Conservation (phyloP, 129 eudicot genomes). For the Saposhnikovia divaricata region DNA sequence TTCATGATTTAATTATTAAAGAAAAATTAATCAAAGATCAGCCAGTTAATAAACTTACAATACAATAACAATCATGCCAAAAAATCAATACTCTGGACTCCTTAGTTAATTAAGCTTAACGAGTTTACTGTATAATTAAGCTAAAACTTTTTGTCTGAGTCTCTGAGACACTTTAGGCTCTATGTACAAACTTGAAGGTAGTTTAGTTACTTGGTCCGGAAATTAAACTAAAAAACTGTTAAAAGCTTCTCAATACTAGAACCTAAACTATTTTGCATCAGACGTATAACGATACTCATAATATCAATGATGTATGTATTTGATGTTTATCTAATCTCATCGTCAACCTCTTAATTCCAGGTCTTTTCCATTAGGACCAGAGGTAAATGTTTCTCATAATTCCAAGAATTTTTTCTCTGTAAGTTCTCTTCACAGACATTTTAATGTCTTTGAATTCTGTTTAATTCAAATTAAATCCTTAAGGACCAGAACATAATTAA, state of each 20-base stretch:
- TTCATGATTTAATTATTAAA: too few species aligned
- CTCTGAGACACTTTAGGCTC: not conserved
- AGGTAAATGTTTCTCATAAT: constrained; percentile 38
- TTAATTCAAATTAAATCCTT: not conserved
- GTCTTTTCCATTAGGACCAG: constrained; percentile 51
- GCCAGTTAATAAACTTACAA: not conserved
- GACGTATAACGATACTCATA: not conserved
- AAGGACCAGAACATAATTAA: not conserved
- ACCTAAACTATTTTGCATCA: not conserved
- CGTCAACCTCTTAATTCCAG: constrained; percentile 33
- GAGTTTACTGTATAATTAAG: not conserved
- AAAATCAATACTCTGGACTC: not conserved
- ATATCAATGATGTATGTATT: not conserved
- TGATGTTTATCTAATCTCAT: not conserved
- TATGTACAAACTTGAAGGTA: not conserved
- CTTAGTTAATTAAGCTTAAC: not conserved
- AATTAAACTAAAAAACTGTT: not conserved
- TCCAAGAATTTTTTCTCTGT: constrained; percentile 40
- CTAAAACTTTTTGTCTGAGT: not conserved
- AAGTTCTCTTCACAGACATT: constrained; percentile 15
- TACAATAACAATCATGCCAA: not conserved
- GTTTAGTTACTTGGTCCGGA: not conserved
- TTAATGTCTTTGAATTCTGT: not conserved
- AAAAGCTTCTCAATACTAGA: not conserved
- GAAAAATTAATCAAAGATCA: not conserved